Percentiles rank a stretch among this genome's conserved stretches.
These are phyloP conservation scores for Arthroderma sp. DNA, from an alignment of 2,329 filamentous ascomycete species.

Conservation along the genomic window DNA sequence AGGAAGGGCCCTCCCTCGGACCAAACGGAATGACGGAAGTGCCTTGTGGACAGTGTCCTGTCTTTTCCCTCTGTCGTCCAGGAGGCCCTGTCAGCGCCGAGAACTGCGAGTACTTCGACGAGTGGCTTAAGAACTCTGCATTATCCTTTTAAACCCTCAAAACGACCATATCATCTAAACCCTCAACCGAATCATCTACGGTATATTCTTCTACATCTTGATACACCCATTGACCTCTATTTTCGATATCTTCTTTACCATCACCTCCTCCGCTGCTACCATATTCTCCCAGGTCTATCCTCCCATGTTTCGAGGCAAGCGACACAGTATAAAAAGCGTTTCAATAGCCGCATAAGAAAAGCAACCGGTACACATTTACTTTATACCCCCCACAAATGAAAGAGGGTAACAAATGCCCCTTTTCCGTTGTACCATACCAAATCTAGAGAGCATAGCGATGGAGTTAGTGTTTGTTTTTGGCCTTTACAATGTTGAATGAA, in stretches of 20 bases:
- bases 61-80: slow-evolving; percentile 84
- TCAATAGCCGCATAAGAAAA: neutral
- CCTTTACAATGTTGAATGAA: neutral
- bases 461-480: slow-evolving; percentile 8
- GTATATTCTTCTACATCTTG: neutral
- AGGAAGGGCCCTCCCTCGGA: slow-evolving; percentile 31
- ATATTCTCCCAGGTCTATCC: no score
- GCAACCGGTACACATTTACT: neutral
- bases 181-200: neutral
- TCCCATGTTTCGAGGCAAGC: neutral
- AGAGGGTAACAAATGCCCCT: neutral
- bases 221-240: neutral
- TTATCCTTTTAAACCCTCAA: slow-evolving; percentile 23
- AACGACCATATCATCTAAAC: neutral
- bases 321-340: neutral
- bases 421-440: neutral
- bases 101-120: slow-evolving; percentile 82
- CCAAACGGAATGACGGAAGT: slow-evolving; percentile 73
- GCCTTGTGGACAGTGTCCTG: slow-evolving; percentile 83
- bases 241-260: neutral
- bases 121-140: slow-evolving; percentile 52
- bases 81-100: slow-evolving; percentile 80
- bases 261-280: no score
- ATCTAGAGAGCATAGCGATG: slow-evolving; percentile 15
- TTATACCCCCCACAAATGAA: neutral